These are phyloP conservation scores for Thalassiosira gravida DNA, from an alignment of 352 stramenopile species.

Conservation along the genomic window DNA sequence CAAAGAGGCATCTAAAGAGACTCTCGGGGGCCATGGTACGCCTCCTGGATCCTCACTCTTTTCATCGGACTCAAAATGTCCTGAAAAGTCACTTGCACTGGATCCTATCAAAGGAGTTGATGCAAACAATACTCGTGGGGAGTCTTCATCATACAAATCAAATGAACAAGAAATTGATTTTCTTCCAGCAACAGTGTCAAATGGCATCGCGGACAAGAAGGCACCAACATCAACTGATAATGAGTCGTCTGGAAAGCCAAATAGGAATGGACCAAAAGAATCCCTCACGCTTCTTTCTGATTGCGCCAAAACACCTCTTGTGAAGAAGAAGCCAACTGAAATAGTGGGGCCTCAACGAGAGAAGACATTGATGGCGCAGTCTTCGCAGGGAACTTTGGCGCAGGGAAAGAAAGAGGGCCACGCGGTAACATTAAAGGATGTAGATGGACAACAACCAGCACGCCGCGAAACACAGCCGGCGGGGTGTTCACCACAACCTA, in stretches of 20 bases:
- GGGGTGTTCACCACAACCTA: not conserved
- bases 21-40: not conserved
- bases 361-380: not conserved
- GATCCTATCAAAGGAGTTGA: no score
- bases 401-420: conserved; percentile 8
- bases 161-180: conserved; percentile 1
- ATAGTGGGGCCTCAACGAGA: conserved; percentile 4
- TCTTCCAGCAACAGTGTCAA: not conserved
- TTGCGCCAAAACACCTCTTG: not conserved
- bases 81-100: conserved; percentile 4
- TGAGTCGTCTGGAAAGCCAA: conserved; percentile 9
- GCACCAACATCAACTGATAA: not conserved
- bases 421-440: not conserved
- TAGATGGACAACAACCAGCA: not conserved
- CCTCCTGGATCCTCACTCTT: not conserved
- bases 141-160: conserved; percentile 4
- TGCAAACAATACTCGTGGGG: conserved; percentile 1
- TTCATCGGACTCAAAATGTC: conserved; percentile 7
- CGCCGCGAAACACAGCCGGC: not conserved
- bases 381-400: not conserved
- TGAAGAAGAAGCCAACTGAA: conserved; percentile 5
- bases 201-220: not conserved
- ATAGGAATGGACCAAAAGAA: not conserved
- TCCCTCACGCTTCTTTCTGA: not conserved
- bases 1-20: not conserved